Base-by-base conservation (phyloP, 2,329 filamentous ascomycete species). In the Ilyonectria mors-panacis region DNA sequence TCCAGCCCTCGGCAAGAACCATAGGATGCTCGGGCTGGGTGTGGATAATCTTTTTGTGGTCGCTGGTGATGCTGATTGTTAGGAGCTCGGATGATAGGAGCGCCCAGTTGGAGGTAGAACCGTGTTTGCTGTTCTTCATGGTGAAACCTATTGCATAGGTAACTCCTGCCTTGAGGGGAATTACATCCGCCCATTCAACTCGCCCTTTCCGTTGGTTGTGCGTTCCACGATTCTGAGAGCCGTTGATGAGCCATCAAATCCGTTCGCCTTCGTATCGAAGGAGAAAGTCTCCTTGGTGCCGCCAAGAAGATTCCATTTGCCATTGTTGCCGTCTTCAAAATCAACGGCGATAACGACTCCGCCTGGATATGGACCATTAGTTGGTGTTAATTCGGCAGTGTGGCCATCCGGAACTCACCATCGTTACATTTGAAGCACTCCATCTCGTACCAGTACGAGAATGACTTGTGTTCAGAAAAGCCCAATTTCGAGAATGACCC, bases 371-470 rank as follows among this genome's bases (percentile, higher is more conserved):
- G 26, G 15, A 5, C 5, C 2, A 6, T 50, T 50, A 50, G 47
- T 50, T 9, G 13, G 8, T 13, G 44, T 12, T 19, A 12, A 7
- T 19, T 21, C 2, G 13, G 19, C 15, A 6, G 4, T 19, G 26
- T 33, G 7, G 47, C 4, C 15, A 33, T 13, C 8, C 4, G 26
- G 26, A 7, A 33, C 47, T 50, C 23, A 50, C 47, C 23, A 12
- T 50, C 28, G 47, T 26, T 50, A 5, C 47, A 50, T 7, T 7
- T 9, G 17, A 50, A 50, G 23, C 47, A 50, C 13, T n/a, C 47
- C 26, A 50, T 50, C 47, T 50, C 26, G 5, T 50, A 50, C 47
- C 47, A 50, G 19, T n/a, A 30, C 26, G 47, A 50, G 17, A n/a
- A 50, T 3, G 15, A n/a, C 6, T 50, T n/a, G 26, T 50, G 47